Evolutionary conservation across 2,329 filamentous ascomycete genomes (phyloP).

Genomic region (Cladosporium sp.): DNA sequence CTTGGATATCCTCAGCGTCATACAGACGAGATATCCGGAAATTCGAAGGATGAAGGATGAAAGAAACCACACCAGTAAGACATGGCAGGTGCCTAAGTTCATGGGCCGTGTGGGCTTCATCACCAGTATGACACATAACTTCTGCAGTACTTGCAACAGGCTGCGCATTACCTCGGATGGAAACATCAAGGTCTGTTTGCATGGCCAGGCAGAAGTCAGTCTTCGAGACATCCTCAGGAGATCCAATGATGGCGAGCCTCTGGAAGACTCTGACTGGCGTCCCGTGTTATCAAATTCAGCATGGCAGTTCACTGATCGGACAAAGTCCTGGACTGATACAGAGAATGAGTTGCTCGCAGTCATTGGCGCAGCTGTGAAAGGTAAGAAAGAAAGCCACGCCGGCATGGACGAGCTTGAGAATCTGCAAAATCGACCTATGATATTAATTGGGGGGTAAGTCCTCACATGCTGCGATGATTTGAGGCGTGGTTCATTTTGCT

Average conservation of each 20-base stretch:
- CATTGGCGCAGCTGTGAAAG: constrained; percentile 86
- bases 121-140: constrained; percentile 98
- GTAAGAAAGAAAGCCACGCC: constrained; percentile 93
- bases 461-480: too few relatives aligned
- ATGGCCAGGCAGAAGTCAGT: constrained; percentile 91
- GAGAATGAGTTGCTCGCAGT: constrained; percentile 67
- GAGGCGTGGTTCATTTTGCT: too few relatives aligned
- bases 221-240: constrained; percentile 80
- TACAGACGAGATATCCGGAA: constrained; percentile 67
- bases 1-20: constrained; percentile 81
- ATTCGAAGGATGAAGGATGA: constrained; percentile 69
- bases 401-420: constrained; percentile 88
- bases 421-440: constrained; percentile 99
- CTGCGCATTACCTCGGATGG: constrained; percentile 92
- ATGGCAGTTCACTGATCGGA: constrained; percentile 46
- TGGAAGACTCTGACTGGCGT: constrained; percentile 72
- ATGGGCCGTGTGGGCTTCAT: constrained; percentile 90
- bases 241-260: constrained; percentile 72
- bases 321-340: constrained; percentile 46
- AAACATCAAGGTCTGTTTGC: constrained; percentile 93
- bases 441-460: constrained; percentile 97
- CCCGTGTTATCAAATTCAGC: constrained; percentile 44
- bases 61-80: constrained; percentile 95
- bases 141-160: constrained; percentile 92
- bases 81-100: constrained; percentile 83